Evolutionary conservation across 2,329 filamentous ascomycete genomes (phyloP), one percentile per base, ranked within the genome.

Genomic region (Apiospora sp.): DNA sequence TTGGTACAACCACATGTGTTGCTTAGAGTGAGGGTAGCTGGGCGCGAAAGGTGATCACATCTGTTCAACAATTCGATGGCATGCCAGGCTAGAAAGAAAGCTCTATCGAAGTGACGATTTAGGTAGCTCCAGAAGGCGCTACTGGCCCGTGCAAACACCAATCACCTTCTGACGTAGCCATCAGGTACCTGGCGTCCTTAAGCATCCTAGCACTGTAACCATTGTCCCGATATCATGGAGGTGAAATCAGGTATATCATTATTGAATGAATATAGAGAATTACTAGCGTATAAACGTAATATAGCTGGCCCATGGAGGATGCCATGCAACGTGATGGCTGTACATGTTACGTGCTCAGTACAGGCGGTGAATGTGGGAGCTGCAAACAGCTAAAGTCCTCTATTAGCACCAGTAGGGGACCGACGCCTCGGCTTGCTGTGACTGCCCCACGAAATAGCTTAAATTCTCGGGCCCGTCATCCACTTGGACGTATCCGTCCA

Each of bases 391-490:
- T 61, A 41, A 41, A 5, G 37, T 10, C 37, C 37, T 41, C 37
- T 8, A 41, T 41, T 41, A 10, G 10, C 37, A 10, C 8, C 37
- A 41, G 37, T 41, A 37, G 54, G 67, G 64, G 48, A 72, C 68
- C 64, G 37, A 68, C 67, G 43, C 67, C 67, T 68, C 41, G 71
- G 54, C 70, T 67, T 49, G 70, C 58, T 67, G 58, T 43, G 61
- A 58, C 61, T 46, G 64, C 71, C 71, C 72, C 58, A 68, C 69
- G 44, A 51, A 49, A 73, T 64, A 64, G 58, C 58, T 64, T 64
- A 64, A 64, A 64, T 64, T 64, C 58, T 24, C 58, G 27, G 27
- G 27, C 27, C 58, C 58, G 34, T 41, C 58, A 64, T 64, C 58
- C 58, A 64, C 58, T 64, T 64, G 68, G 22, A 49, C 69, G 16